Percentiles rank a stretch among this genome's conserved stretches.
Evolutionary conservation across 768 basidiomycete genomes (phyloP).

Genomic region (Xanthoconium stramineum): DNA sequence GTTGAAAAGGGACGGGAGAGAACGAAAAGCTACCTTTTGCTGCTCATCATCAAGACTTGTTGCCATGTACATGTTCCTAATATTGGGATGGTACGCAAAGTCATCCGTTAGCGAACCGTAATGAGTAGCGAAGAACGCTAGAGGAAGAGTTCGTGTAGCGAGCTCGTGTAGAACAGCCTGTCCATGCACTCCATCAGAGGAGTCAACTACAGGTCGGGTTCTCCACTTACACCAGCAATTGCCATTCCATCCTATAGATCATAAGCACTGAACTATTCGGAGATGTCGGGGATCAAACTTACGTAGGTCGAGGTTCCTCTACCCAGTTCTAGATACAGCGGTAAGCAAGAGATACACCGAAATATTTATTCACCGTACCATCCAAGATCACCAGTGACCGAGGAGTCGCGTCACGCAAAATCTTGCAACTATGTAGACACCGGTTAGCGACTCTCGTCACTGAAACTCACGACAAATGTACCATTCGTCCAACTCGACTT

Average conservation of each 20-base stretch:
- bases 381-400: conserved; percentile 93
- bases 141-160: conserved; percentile 85
- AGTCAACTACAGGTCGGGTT: neutral
- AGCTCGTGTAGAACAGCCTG: conserved; percentile 92
- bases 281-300: conserved; percentile 23
- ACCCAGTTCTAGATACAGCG: conserved; percentile 67
- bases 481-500: conserved; percentile 98
- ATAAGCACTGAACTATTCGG: conserved; percentile 5
- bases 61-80: conserved; percentile 94
- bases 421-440: conserved; percentile 68
- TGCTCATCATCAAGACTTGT: conserved; percentile 92
- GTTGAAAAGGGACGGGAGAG: neutral
- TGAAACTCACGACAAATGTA: conserved; percentile 28
- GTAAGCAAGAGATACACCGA: conserved; percentile 10
- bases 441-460: neutral
- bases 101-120: conserved; percentile 96
- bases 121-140: conserved; percentile 97
- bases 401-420: conserved; percentile 90
- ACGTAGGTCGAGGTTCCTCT: conserved; percentile 95
- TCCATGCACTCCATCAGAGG: conserved; percentile 6
- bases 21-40: conserved; percentile 56
- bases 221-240: conserved; percentile 72
- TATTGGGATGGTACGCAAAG: conserved; percentile 87
- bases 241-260: conserved; percentile 89
- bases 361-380: conserved; percentile 46